Evolutionary conservation across 805 yeast species (phyloP), one percentile per base, ranked within the genome.

Genomic region (Suhomyces tanzawaensis): DNA sequence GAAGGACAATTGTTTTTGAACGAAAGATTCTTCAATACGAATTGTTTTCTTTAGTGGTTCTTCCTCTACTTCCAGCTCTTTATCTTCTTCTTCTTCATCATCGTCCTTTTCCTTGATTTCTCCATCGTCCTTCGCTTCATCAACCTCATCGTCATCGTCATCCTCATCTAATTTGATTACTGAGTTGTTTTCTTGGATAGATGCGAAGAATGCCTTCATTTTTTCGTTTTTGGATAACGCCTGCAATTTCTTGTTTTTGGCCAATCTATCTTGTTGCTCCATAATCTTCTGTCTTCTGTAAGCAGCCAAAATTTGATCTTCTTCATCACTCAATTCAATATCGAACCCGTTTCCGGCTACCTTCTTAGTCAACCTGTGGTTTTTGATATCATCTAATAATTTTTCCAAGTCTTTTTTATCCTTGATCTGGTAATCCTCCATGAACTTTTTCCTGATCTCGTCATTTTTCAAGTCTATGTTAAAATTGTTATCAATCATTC

Each of bases 241-340:
- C 36, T 62, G 64, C 24, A 67, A 53, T 37, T 71, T 67, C 40
- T 68, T 71, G 55, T 69, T 67, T 44, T 72, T 72, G 49, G 72
- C 45, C 45, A 78, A 56, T 49, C 76, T 64, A 50, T 70, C 64
- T 48, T 71, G 68, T 57, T 81, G 79, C 39, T 69, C 73, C 29
- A 60, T 55, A 31, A 71, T 44, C 40, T 64, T 62, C 42, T 71
- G 73, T 23, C 56, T 54, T 47, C 73, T 59, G 48, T 72, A 72
- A 7, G 73, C 77, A 39, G 69, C 57, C 42, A 74, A 62, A 29
- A 74, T 66, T 36, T 76, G 83, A 51, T 83, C 89, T 42, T 83
- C 93, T 46, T 82, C 91, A 44, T 82, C 89, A 54, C 86, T 81
- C 30, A 83, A 60, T 47, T 83, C 90, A 14, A 82, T 62, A 37